These are phyloP conservation scores for Chiua sp. DNA, from an alignment of 1,284 basidiomycete genomes.

Conservation along the genomic window DNA sequence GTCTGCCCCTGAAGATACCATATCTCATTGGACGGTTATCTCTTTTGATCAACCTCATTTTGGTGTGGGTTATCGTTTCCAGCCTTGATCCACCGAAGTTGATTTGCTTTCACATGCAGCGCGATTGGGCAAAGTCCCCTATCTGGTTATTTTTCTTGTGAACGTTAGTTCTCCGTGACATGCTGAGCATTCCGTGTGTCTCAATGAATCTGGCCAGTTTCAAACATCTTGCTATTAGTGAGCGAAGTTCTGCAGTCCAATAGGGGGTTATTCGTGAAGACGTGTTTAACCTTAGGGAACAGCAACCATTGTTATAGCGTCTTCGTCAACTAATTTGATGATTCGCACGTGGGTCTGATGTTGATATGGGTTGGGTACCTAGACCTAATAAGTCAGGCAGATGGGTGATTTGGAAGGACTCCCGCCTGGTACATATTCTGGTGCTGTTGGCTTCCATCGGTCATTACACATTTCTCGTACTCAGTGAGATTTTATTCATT, in stretches of 20 bases:
- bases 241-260: no score
- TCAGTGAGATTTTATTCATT: conserved; percentile 14
- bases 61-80: conserved; percentile 17
- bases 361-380: not conserved
- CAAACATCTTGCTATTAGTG: no score
- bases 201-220: no score
- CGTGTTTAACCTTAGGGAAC: conserved; percentile 5
- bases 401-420: conserved; percentile 33
- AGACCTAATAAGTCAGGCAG: conserved; percentile 10
- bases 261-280: not conserved
- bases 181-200: no score
- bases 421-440: conserved; percentile 15
- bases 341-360: conserved; percentile 29
- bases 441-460: conserved; percentile 22
- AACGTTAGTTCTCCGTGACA: conserved; percentile 15
- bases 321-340: conserved; percentile 32
- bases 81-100: not conserved
- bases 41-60: conserved; percentile 14
- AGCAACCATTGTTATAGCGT: conserved; percentile 13
- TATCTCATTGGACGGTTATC: conserved; percentile 23
- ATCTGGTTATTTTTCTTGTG: conserved; percentile 7
- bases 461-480: conserved; percentile 20
- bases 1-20: conserved; percentile 14
- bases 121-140: conserved; percentile 1
- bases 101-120: conserved; percentile 3